Evolutionary conservation across 2,329 filamentous ascomycete genomes (phyloP).

Genomic region (Lecanoromycetidae sp.): DNA sequence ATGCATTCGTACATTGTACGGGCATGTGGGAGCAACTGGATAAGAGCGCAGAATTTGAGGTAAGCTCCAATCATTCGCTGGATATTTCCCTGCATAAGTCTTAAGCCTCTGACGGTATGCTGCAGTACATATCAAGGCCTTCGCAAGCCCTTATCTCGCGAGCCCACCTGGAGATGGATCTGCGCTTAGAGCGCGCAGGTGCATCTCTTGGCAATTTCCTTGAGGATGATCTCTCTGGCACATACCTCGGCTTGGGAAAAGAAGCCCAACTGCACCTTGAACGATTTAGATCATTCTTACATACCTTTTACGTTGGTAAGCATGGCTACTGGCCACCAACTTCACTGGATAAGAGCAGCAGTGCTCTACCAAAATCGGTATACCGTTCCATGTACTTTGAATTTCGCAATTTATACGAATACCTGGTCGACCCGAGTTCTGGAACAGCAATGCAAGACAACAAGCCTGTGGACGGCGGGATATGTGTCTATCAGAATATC

Average conservation of each 20-base stretch:
- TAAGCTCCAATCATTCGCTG: no score
- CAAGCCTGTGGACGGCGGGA: conserved; percentile 48
- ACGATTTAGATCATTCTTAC: conserved; percentile 57
- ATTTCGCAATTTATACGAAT: conserved; percentile 58
- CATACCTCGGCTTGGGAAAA: conserved; percentile 51
- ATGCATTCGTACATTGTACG: conserved; percentile 65
- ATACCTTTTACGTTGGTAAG: conserved; percentile 52
- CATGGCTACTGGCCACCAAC: conserved; percentile 62
- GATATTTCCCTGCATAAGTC: no score
- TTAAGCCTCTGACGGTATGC: neutral
- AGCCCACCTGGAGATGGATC: conserved; percentile 53
- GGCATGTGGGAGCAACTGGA: conserved; percentile 58
- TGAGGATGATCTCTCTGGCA: conserved; percentile 55
- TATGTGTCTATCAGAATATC: conserved; percentile 58
- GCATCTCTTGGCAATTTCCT: conserved; percentile 54
- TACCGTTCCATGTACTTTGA: conserved; percentile 54
- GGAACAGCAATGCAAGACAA: conserved; percentile 40
- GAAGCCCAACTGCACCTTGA: conserved; percentile 56
- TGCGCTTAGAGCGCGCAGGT: conserved; percentile 46
- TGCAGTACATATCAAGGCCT: conserved; percentile 31
- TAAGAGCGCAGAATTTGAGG: conserved; percentile 48
- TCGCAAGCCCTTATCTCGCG: conserved; percentile 55
- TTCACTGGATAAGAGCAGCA: conserved; percentile 29
- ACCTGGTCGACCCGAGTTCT: conserved; percentile 53
- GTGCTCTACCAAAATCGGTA: conserved; percentile 42